phyloP scores from a whole-genome alignment of 345 rosid genomes.

The Carallia brachiata region DNA sequence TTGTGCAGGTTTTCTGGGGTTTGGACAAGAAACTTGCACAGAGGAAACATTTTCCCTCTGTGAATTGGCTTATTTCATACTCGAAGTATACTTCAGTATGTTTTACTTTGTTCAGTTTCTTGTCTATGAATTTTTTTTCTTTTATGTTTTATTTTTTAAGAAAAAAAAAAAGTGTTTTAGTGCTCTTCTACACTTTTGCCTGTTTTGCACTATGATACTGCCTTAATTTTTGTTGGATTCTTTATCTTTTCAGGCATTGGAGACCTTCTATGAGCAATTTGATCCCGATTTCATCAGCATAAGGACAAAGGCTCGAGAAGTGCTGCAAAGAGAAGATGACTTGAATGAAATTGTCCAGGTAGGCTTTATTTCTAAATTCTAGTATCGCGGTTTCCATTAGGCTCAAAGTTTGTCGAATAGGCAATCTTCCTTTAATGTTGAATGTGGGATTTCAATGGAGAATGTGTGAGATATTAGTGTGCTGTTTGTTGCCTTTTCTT shows the following conservation, averaged over 20 bases:
- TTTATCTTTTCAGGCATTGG: constrained; percentile 70
- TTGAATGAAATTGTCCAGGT: constrained; percentile 99
- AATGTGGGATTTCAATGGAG: constrained; percentile 2
- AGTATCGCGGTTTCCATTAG: not conserved
- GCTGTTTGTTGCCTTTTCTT: not conserved
- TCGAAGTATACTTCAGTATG: constrained; percentile 92
- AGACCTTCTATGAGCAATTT: constrained; percentile 91
- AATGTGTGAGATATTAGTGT: not conserved
- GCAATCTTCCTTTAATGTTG: not conserved
- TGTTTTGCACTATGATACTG: not conserved
- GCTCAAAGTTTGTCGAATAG: not conserved
- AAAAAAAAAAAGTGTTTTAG: not conserved
- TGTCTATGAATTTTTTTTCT: not conserved
- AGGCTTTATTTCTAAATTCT: constrained; percentile 12
- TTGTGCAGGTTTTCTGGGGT: constrained; percentile 98
- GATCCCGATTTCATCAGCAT: constrained; percentile 98
- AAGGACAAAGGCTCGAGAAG: constrained; percentile 98
- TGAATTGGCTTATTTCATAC: constrained; percentile 98
- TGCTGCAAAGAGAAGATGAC: constrained; percentile 99
- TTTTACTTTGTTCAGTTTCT: constrained; percentile 13
- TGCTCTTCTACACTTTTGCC: not conserved
- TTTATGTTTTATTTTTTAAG: not conserved
- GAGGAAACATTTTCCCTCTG: constrained; percentile 99
- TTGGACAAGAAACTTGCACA: constrained; percentile 99
- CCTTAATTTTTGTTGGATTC: constrained; percentile 5